Evolutionary conservation across 495 filamentous ascomycete genomes (phyloP).

Genomic region (Neurospora africana): DNA sequence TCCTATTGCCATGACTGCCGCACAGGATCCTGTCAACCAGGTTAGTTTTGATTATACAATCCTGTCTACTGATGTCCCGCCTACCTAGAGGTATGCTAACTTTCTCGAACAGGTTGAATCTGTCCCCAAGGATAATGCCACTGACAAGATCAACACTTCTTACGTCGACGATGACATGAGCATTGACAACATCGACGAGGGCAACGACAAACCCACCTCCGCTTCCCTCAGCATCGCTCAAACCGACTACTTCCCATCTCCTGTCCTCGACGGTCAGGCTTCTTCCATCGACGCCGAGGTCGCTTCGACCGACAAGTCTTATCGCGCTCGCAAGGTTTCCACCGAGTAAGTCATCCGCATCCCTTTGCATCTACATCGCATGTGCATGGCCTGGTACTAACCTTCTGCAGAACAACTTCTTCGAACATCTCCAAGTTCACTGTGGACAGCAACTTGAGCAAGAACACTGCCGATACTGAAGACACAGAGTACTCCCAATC

Average conservation of each 20-base stretch:
- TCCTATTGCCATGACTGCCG: background rate
- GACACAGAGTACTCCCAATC: background rate
- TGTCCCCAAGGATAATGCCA: background rate
- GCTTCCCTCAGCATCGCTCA: accelerated
- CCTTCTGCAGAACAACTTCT: background rate
- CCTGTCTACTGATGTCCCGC: accelerated
- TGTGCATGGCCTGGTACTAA: background rate
- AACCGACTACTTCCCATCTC: background rate
- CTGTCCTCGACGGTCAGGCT: background rate
- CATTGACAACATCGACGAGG: background rate
- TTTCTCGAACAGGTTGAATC: background rate
- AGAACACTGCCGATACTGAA: background rate
- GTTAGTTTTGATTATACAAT: background rate
- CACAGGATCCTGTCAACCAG: background rate
- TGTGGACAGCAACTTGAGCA: background rate
- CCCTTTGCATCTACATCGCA: background rate
- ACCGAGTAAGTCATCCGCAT: background rate
- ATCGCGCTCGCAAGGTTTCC: background rate
- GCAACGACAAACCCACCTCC: background rate
- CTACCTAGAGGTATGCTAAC: background rate
- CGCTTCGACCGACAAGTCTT: background rate
- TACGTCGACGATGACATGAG: background rate
- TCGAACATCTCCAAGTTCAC: background rate
- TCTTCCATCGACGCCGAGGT: background rate
- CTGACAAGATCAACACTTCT: background rate